Conservation (phyloP, 768 basidiomycete species). For the Naematelia encephala region DNA sequence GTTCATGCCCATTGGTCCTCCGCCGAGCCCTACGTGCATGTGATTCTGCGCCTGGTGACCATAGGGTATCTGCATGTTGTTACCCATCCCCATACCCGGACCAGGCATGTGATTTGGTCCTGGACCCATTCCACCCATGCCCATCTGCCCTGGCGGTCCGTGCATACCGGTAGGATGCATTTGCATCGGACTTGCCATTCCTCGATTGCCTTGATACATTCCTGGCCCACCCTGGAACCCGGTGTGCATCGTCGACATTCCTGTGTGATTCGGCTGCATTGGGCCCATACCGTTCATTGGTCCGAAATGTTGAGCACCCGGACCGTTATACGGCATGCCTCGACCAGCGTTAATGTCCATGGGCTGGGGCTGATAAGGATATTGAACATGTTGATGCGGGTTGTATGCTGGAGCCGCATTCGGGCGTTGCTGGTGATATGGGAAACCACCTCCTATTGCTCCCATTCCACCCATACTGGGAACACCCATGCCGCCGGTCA, state of each 20-base stretch:
- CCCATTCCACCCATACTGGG: constrained; percentile 23
- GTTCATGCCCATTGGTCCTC: constrained; percentile 28
- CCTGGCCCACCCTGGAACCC: constrained; percentile 6
- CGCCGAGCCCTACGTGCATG: constrained; percentile 30
- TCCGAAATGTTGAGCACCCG: constrained; percentile 22
- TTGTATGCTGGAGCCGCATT: constrained; percentile 24
- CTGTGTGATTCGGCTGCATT: constrained; percentile 29
- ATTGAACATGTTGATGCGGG: constrained; percentile 43
- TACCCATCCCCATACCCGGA: constrained; percentile 14
- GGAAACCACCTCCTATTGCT: background rate
- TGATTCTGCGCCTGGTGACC: constrained; percentile 22
- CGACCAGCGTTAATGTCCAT: constrained; percentile 27
- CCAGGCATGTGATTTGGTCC: constrained; percentile 12
- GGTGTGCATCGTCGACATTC: constrained; percentile 26
- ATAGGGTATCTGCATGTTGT: constrained; percentile 14
- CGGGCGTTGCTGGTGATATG: constrained; percentile 16
- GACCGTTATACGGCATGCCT: constrained; percentile 34
- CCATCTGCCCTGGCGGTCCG: constrained; percentile 16
- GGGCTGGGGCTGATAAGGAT: constrained; percentile 40
- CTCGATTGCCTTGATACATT: constrained; percentile 17
- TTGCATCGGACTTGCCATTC: constrained; percentile 1
- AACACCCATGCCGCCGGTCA: background rate
- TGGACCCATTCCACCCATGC: constrained; percentile 20
- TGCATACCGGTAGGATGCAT: constrained; percentile 1
- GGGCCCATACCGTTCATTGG: constrained; percentile 22